phyloP scores from a whole-genome alignment of 148 eudicot species.

The Chenopodium formosanum region DNA sequence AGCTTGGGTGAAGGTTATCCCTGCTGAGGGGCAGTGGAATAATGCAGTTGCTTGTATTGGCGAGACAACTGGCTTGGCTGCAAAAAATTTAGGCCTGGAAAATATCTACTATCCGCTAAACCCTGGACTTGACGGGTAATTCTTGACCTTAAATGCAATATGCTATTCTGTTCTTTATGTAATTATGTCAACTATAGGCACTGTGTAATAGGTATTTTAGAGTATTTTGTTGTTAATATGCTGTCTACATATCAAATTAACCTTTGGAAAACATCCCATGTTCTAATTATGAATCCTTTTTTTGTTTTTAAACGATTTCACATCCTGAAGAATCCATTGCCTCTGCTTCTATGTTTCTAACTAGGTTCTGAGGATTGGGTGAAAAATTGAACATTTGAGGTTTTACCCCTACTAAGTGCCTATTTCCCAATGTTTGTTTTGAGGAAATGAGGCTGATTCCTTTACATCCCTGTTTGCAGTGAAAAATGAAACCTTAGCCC shows the following conservation, averaged over 20 bases:
- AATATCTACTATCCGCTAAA: conserved; percentile 70
- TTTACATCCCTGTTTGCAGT: background rate
- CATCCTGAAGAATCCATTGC: background rate
- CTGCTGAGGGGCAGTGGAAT: conserved; percentile 50
- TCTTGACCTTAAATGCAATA: background rate
- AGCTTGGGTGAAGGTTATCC: conserved; percentile 70
- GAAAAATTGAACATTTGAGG: background rate
- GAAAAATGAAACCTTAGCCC: no score
- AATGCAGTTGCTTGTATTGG: conserved; percentile 88
- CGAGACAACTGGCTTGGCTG: conserved; percentile 91
- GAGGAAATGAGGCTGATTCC: background rate
- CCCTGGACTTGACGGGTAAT: conserved; percentile 94
- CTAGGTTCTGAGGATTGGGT: background rate
- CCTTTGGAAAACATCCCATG: background rate
- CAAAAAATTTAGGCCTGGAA: conserved; percentile 65
- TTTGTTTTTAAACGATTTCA: background rate
- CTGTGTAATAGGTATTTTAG: background rate
- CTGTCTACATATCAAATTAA: background rate
- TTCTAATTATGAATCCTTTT: background rate
- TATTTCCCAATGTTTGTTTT: background rate
- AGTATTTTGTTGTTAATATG: background rate
- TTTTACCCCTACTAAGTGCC: background rate
- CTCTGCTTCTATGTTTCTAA: background rate
- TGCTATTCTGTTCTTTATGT: background rate
- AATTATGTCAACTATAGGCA: background rate